Percentiles rank a stretch among this genome's conserved stretches.
Evolutionary conservation across 805 yeast species (phyloP).

Genomic region (Starmera caribaea): DNA sequence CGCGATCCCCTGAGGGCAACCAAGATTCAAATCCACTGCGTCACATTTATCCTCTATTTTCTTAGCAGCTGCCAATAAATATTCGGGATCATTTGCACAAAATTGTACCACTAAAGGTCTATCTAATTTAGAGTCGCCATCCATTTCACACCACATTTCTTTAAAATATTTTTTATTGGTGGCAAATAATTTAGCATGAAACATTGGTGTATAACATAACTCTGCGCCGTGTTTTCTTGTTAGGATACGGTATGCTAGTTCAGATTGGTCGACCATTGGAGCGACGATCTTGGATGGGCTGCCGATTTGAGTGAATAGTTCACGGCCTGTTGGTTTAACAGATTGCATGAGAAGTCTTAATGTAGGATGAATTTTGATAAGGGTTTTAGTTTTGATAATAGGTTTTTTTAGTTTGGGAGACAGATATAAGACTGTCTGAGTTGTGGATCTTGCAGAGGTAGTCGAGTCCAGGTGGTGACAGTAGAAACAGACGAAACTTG

Average conservation of each 20-base stretch:
- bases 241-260: slow-evolving; percentile 87
- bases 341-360: neutral
- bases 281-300: slow-evolving; percentile 82
- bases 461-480: no score
- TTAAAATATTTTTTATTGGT: slow-evolving; percentile 71
- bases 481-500: no score
- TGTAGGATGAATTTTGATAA: no score
- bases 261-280: slow-evolving; percentile 98
- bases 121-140: slow-evolving; percentile 62
- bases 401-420: no score
- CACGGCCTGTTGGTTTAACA: slow-evolving; percentile 44
- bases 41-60: slow-evolving; percentile 78
- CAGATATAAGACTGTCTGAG: no score
- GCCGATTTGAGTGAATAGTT: slow-evolving; percentile 60
- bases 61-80: slow-evolving; percentile 70
- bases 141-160: slow-evolving; percentile 62
- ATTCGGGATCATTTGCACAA: slow-evolving; percentile 93
- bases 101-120: slow-evolving; percentile 90
- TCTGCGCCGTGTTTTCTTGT: slow-evolving; percentile 89
- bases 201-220: slow-evolving; percentile 93
- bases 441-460: no score
- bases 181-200: slow-evolving; percentile 86
- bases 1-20: slow-evolving; percentile 98
- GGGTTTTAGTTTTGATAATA: no score
- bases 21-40: slow-evolving; percentile 91